Base-by-base conservation (phyloP, 2,329 filamentous ascomycete species). In the Gremmenia infestans region DNA sequence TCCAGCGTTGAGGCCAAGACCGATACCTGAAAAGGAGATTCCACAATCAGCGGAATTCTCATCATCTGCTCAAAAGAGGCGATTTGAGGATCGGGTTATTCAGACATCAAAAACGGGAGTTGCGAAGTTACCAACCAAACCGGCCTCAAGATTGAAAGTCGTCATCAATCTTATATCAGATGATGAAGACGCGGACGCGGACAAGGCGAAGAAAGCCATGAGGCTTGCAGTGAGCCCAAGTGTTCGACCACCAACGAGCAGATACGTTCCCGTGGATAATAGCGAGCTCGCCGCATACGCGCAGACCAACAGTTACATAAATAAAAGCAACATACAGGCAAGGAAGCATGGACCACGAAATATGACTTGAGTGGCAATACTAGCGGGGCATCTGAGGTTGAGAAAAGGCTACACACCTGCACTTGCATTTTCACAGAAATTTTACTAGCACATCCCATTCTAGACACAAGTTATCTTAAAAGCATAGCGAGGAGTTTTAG, bases 181-280 rank as follows among this genome's bases (percentile, higher is more conserved):
- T 17, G 50, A 57, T n/a, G 58, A 61, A 35, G 47, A 52, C n/a
- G 51, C 52, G 15, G 40, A 17, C 17, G 8, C 42, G 9, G 42
- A 54, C 12, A 12, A 42, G 11, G 19, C n/a, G 23, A 48, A 14
- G 15, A 19, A 52, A 6, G 12, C n/a, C 17, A n/a, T 12, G 36
- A 37, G 19, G 4, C 14, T 15, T 15, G 15, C 25, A 14, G 14
- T 4, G 14, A 17, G 17, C 48, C 6, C 3, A 25, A 25, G 3
- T 25, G 5, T 7, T 25, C 23, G 17, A 42, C 25, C 39, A 9
- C 46, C 36, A n/a, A 11, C 25, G 9, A 35, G 19, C 32, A 42
- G 39, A 28, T 65, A 65, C 46, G 48, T 59, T 1, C 60, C 63
- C 2, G 63, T 63, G n/a, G 57, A 65, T 48, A 66, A 65, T 48